A percentile compares a stretch with the other conserved stretches of the same genome.
phyloP scores from a whole-genome alignment of 2,329 filamentous ascomycete genomes.

The Penicillium frequentans region DNA sequence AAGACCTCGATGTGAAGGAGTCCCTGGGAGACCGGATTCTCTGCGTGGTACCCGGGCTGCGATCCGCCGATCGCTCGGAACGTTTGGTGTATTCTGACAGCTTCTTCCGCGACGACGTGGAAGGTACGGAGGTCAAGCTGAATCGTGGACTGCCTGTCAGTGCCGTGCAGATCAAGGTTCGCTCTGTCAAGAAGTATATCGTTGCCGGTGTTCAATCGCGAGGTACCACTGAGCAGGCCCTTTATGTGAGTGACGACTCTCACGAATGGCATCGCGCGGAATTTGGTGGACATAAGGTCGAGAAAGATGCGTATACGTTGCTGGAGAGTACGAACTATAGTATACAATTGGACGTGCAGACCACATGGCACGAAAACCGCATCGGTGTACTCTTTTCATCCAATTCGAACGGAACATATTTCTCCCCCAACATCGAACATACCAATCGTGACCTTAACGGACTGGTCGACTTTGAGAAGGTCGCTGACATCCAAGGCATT shows the following conservation, averaged over 20 bases:
- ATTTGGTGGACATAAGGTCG: constrained; percentile 82
- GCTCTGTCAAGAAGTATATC: constrained; percentile 80
- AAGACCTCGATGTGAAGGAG: constrained; percentile 56
- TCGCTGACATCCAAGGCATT: constrained; percentile 87
- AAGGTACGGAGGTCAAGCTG: constrained; percentile 69
- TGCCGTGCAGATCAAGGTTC: constrained; percentile 74
- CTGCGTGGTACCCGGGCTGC: constrained; percentile 74
- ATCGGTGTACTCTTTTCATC: constrained; percentile 93
- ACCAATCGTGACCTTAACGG: constrained; percentile 79
- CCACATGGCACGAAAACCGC: constrained; percentile 57
- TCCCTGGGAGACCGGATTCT: constrained; percentile 70
- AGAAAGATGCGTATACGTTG: constrained; percentile 85
- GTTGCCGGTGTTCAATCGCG: constrained; percentile 78
- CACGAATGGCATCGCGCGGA: constrained; percentile 86
- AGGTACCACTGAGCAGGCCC: constrained; percentile 83
- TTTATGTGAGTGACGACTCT: constrained; percentile 85
- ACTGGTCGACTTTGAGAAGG: constrained; percentile 92
- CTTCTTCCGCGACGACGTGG: constrained; percentile 66
- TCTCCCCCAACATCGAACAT: constrained; percentile 86
- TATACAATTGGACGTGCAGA: constrained; percentile 93
- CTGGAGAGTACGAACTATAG: constrained; percentile 97
- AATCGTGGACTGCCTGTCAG: constrained; percentile 71
- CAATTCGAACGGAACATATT: constrained; percentile 96
- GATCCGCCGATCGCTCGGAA: constrained; percentile 72
- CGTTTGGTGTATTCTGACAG: constrained; percentile 78